A percentile compares a stretch with the other conserved stretches of the same genome.
phyloP scores from a whole-genome alignment of 306 rosid species.

The Psophocarpus tetragonolobus region DNA sequence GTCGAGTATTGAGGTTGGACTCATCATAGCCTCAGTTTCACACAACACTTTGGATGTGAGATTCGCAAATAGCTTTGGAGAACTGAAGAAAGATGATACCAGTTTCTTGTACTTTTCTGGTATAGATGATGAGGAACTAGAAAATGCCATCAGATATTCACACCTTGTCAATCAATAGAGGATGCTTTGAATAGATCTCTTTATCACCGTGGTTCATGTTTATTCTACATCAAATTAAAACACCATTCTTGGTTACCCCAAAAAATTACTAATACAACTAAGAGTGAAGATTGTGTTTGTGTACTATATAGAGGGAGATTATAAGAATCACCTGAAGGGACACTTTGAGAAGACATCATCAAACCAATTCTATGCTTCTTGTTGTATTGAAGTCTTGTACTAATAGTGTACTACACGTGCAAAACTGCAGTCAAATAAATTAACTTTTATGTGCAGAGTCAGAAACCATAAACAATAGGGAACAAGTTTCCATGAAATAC shows the following conservation, averaged over 20 bases:
- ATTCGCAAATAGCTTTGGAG: slow-evolving; percentile 57
- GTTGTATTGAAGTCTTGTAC: slow-evolving; percentile 2
- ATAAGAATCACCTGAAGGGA: slow-evolving; percentile 28
- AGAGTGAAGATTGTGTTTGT: no score
- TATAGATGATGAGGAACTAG: slow-evolving; percentile 44
- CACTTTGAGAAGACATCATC: neutral
- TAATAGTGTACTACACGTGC: neutral
- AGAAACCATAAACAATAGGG: slow-evolving; percentile 27
- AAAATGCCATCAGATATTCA: slow-evolving; percentile 50
- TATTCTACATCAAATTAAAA: neutral
- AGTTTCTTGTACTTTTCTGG: slow-evolving; percentile 45
- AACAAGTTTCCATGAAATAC: slow-evolving; percentile 26
- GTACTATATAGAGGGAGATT: neutral
- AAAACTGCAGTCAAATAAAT: slow-evolving; percentile 23
- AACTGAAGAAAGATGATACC: slow-evolving; percentile 50
- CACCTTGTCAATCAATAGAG: slow-evolving; percentile 8
- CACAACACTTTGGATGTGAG: slow-evolving; percentile 43
- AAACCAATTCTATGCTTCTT: neutral
- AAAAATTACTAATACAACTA: neutral
- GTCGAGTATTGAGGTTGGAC: slow-evolving; percentile 86
- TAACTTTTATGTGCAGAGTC: slow-evolving; percentile 18
- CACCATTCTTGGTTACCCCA: neutral
- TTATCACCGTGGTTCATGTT: slow-evolving; percentile 27
- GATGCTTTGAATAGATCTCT: slow-evolving; percentile 18
- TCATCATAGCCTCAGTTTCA: slow-evolving; percentile 63